Conservation (phyloP, 208 protist species). For the Wallacemonas sp. region DNA sequence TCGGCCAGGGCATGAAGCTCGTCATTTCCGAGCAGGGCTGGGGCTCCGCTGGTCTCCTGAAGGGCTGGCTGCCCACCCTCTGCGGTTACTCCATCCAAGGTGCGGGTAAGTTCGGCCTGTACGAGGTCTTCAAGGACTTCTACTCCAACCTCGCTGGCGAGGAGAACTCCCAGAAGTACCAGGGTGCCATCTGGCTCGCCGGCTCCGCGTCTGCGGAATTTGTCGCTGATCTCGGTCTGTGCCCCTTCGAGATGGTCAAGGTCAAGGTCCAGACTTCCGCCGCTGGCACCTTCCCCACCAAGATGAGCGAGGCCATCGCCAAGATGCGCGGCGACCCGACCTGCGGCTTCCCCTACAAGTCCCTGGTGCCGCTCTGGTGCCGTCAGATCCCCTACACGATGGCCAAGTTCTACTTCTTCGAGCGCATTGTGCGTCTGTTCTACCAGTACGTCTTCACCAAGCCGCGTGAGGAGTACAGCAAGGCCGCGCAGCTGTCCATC, state of each 20-base stretch:
- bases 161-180: slow-evolving; percentile 72
- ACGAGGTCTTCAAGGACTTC: slow-evolving; percentile 95
- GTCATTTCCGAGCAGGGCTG: slow-evolving; percentile 70
- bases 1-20: slow-evolving; percentile 64
- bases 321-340: slow-evolving; percentile 70
- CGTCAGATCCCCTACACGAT: slow-evolving; percentile 97
- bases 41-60: slow-evolving; percentile 76
- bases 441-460: slow-evolving; percentile 91
- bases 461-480: slow-evolving; percentile 87
- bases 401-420: slow-evolving; percentile 95
- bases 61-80: slow-evolving; percentile 92
- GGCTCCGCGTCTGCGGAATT: slow-evolving; percentile 95
- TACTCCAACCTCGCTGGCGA: slow-evolving; percentile 89
- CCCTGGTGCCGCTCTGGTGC: slow-evolving; percentile 90
- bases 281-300: slow-evolving; percentile 80
- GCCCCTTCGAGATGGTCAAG: slow-evolving; percentile 95
- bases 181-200: slow-evolving; percentile 86
- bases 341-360: slow-evolving; percentile 90
- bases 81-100: slow-evolving; percentile 95
- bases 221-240: slow-evolving; percentile 96
- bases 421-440: slow-evolving; percentile 81
- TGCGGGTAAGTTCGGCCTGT: slow-evolving; percentile 94
- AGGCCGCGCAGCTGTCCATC: slow-evolving; percentile 85
- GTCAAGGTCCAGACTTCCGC: slow-evolving; percentile 92
- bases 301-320: slow-evolving; percentile 58